A percentile compares a stretch with the other conserved stretches of the same genome.
Evolutionary conservation across 1,284 basidiomycete genomes (phyloP).

Genomic region (Ustilago tritici): DNA sequence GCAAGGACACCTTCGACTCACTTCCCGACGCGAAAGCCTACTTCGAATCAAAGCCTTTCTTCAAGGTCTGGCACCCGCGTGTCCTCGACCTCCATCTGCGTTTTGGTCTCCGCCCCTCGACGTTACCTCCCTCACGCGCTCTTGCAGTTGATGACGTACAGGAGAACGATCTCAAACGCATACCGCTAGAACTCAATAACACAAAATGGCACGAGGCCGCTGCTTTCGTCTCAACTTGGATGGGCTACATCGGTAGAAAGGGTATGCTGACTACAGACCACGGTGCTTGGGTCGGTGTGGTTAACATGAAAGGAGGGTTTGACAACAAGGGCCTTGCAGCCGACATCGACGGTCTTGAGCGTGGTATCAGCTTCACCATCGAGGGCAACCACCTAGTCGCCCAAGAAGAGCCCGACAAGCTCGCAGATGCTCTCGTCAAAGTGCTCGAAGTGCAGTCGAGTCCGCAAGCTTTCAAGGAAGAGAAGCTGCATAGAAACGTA

Average conservation of each 20-base stretch:
- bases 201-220: conserved; percentile 62
- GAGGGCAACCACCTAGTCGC: conserved; percentile 58
- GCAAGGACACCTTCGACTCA: conserved; percentile 77
- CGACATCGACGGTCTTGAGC: conserved; percentile 35
- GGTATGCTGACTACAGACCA: conserved; percentile 22
- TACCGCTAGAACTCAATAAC: conserved; percentile 53
- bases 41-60: conserved; percentile 78
- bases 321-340: conserved; percentile 27
- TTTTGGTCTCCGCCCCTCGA: conserved; percentile 73
- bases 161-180: conserved; percentile 35
- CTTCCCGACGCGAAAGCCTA: conserved; percentile 39
- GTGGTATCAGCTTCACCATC: conserved; percentile 32
- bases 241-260: conserved; percentile 32
- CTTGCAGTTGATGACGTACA: conserved; percentile 33
- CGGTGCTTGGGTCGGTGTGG: conserved; percentile 30
- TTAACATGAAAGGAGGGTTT: conserved; percentile 45
- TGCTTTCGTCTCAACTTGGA: conserved; percentile 50
- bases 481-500: conserved; percentile 37
- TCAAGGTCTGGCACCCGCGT: conserved; percentile 78
- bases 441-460: conserved; percentile 34
- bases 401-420: conserved; percentile 54
- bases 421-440: conserved; percentile 34
- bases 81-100: conserved; percentile 79
- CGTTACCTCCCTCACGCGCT: conserved; percentile 16
- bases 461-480: conserved; percentile 22